Evolutionary conservation across 345 rosid genomes (phyloP), one percentile per base, ranked within the genome.

Genomic region (Acer campestre): DNA sequence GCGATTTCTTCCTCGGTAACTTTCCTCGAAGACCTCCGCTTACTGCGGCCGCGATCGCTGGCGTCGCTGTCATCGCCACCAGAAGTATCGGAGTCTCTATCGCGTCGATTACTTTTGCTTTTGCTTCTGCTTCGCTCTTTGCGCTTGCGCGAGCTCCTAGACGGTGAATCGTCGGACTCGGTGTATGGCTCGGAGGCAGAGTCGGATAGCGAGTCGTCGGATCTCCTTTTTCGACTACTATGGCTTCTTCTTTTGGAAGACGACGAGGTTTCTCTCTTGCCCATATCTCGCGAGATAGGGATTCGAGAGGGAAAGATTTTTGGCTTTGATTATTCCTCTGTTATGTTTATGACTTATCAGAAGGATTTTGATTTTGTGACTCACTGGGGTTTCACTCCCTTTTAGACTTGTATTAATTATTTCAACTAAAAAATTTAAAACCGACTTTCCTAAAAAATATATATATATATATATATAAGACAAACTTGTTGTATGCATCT

Each of bases 1-100:
- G 89, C 84, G 64, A 96, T 80, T 76, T 91, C 88, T 62, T 87
- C 95, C 56, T 96, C 92, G 0, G 94, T 77, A 73, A 89, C 53
- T 40, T 82, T 80, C 76, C 91, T 87, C 22, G 92, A 87, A 18
- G 88, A 83, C 78, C 70, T 83, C 74, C 80, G 88, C 90, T 86
- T 91, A 48, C 46, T 55, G 76, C 67, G 77, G 55, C 83, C 86
- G 55, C 80, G 79, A 7, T 82, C 87, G 42, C 87, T 83, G 27
- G 70, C 86, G 56, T 82, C 82, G 58, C 87, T 77, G 68, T 83
- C 89, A 66, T 83, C 88, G 18, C 59, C 75, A 4, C 59, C 75
- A 4, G 87, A 83, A 64, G 79, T 83, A 67, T 62, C 79, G 7
- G 79, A 80, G 72, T 53, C 73, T 61, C 9, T 49, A 46, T 75